Evolutionary conservation across 345 rosid genomes (phyloP).

Genomic region (Laguncularia racemosa): DNA sequence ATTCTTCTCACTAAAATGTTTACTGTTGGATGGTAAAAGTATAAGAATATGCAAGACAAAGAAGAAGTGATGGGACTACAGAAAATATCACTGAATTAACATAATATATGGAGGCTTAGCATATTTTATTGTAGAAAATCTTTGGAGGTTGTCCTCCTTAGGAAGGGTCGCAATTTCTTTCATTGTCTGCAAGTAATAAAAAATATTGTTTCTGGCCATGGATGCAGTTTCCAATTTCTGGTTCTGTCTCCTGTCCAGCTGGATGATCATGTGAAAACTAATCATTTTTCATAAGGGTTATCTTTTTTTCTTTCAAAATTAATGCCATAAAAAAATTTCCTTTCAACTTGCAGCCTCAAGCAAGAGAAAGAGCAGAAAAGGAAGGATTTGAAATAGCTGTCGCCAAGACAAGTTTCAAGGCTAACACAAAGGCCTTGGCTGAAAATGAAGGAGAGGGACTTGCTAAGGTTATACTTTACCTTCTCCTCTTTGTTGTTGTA

Average conservation of each 20-base stretch:
- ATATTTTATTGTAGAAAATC: no score
- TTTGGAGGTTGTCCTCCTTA: no score
- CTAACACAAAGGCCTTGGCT: constrained; percentile 96
- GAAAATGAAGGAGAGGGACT: constrained; percentile 98
- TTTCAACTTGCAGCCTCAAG: constrained; percentile 70
- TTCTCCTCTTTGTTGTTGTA: constrained; percentile 1
- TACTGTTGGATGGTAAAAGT: no score
- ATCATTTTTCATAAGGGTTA: not conserved
- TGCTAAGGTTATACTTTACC: constrained; percentile 63
- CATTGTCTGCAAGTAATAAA: no score
- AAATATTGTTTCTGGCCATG: no score
- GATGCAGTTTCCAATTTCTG: no score
- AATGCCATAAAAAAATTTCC: constrained; percentile 1
- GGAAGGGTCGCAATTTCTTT: no score
- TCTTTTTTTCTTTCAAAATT: not conserved
- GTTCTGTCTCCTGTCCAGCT: not conserved
- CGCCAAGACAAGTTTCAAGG: constrained; percentile 96
- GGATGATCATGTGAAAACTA: not conserved
- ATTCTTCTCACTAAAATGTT: no score
- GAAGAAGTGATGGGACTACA: no score
- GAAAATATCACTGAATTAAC: no score
- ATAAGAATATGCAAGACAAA: no score
- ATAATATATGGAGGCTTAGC: no score
- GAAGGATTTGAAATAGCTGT: constrained; percentile 90
- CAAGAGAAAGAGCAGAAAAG: constrained; percentile 82